Conservation (phyloP, 148 eudicot species). For the Chenopodium album region DNA sequence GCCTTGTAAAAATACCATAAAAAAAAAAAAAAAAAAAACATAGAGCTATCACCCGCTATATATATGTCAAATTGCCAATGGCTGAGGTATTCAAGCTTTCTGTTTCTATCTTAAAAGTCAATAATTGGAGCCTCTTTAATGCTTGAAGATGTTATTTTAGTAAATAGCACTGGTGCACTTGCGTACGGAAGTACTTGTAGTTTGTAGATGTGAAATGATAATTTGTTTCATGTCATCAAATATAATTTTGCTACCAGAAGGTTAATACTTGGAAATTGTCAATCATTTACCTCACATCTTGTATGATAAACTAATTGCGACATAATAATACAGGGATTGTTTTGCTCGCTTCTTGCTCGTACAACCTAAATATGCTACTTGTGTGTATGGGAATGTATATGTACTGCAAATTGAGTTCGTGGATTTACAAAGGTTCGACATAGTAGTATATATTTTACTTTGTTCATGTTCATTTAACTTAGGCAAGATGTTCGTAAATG, state of each 20-base stretch:
- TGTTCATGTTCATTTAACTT: too few species aligned
- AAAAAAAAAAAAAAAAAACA: too few species aligned
- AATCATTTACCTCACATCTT: neutral
- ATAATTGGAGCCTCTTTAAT: slow-evolving; percentile 80
- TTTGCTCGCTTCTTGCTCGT: too few species aligned
- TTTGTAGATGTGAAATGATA: neutral
- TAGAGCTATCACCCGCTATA: slow-evolving; percentile 43
- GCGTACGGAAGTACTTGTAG: neutral
- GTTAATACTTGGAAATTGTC: neutral
- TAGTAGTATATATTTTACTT: too few species aligned
- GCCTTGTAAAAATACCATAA: too few species aligned
- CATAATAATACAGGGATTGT: too few species aligned
- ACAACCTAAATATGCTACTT: neutral
- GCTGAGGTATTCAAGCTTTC: slow-evolving; percentile 72
- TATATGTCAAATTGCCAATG: slow-evolving; percentile 35
- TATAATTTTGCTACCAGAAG: neutral
- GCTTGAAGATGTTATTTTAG: slow-evolving; percentile 15
- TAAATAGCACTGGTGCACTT: neutral
- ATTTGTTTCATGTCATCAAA: neutral
- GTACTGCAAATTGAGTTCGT: too few species aligned
- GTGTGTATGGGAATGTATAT: too few species aligned
- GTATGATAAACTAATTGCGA: neutral
- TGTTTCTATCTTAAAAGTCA: slow-evolving; percentile 69
- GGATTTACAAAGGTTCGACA: too few species aligned
- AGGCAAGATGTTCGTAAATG: too few species aligned